These are phyloP conservation scores for Candida sanyiensis DNA, from an alignment of 805 yeast species.

Conservation along the genomic window DNA sequence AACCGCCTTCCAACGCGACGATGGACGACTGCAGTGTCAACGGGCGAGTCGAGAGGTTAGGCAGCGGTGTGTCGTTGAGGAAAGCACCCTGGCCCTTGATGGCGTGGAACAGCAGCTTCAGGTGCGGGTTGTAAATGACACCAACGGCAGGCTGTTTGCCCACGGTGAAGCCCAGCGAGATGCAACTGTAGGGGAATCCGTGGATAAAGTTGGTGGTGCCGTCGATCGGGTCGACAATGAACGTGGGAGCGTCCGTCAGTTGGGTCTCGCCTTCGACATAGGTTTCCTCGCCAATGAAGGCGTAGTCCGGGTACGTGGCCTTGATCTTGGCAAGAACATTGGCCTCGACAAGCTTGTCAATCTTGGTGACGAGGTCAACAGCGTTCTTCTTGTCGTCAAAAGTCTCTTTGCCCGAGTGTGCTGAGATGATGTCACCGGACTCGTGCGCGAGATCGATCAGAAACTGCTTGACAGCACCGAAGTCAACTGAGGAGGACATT, in stretches of 20 bases:
- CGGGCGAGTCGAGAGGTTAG: conserved; percentile 27
- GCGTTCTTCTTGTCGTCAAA: conserved; percentile 55
- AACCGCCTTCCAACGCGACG: conserved; percentile 56
- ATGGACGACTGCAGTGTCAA: conserved; percentile 46
- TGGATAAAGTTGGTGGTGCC: conserved; percentile 65
- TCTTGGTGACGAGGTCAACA: conserved; percentile 57
- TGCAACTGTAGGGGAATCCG: conserved; percentile 55
- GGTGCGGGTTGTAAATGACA: conserved; percentile 58
- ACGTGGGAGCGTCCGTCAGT: conserved; percentile 49
- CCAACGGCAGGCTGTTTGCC: conserved; percentile 50
- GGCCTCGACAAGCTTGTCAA: conserved; percentile 50
- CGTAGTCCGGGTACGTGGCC: conserved; percentile 39
- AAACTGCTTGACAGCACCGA: conserved; percentile 31
- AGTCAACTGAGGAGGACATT: conserved; percentile 2
- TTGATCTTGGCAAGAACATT: conserved; percentile 34
- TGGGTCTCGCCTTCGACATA: conserved; percentile 43
- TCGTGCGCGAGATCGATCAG: conserved; percentile 36
- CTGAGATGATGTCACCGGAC: conserved; percentile 46
- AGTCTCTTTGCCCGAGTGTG: conserved; percentile 41
- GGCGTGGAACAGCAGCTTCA: conserved; percentile 47
- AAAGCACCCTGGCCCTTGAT: conserved; percentile 51
- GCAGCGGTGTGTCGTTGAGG: conserved; percentile 39
- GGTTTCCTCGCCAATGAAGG: conserved; percentile 59
- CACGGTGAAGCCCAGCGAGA: conserved; percentile 52
- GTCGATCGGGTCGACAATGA: conserved; percentile 60